Evolutionary conservation across 2,329 filamentous ascomycete genomes (phyloP).

Genomic region (Gremmenia infestans): DNA sequence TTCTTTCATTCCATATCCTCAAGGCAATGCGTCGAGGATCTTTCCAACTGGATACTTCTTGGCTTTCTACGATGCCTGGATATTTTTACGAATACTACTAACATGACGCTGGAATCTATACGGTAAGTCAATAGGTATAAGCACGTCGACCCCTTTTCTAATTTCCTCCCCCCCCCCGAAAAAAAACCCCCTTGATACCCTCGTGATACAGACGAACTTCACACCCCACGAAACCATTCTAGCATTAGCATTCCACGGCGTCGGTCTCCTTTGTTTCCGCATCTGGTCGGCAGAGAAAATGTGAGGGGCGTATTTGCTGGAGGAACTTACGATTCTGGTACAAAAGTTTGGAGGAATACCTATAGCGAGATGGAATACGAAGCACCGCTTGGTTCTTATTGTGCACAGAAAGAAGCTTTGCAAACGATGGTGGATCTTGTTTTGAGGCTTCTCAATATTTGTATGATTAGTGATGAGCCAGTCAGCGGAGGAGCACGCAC

Average conservation of each 20-base stretch:
- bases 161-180: constrained; percentile 1
- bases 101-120: constrained; percentile 11
- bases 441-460: not conserved
- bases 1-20: not conserved
- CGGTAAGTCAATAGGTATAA: constrained; percentile 28
- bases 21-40: not conserved
- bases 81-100: constrained; percentile 16
- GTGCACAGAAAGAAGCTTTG: not conserved
- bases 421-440: not conserved
- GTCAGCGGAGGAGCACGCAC: not conserved
- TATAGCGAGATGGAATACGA: not conserved
- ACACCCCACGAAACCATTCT: constrained; percentile 11
- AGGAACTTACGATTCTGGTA: not conserved
- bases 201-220: constrained; percentile 16
- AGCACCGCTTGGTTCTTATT: not conserved
- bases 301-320: not conserved
- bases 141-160: constrained; percentile 11
- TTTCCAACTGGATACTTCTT: constrained; percentile 1
- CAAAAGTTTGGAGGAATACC: not conserved
- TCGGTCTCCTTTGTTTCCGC: constrained; percentile 9
- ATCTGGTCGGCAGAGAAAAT: not conserved
- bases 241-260: constrained; percentile 19
- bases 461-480: constrained; percentile 1
- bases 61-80: not conserved
- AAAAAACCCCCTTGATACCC: constrained; percentile 4